Evolutionary conservation across 768 basidiomycete genomes (phyloP).

Genomic region (Termitomyces sp.): DNA sequence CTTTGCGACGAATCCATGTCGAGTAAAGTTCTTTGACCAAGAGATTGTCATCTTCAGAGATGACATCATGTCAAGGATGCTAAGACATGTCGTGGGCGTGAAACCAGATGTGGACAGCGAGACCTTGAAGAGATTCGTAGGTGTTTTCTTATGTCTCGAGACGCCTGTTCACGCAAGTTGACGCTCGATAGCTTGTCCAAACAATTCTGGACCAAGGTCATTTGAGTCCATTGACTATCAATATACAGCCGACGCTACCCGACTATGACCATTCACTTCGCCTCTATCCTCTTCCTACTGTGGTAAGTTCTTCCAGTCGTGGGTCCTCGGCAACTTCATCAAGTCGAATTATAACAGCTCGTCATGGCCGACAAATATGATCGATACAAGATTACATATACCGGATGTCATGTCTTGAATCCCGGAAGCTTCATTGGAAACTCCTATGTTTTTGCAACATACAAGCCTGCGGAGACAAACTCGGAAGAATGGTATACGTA

Average conservation of each 20-base stretch:
- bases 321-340: not conserved
- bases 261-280: conserved; percentile 92
- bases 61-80: conserved; percentile 90
- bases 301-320: conserved; percentile 46
- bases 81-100: conserved; percentile 86
- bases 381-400: conserved; percentile 93
- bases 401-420: conserved; percentile 98
- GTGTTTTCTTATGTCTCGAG: conserved; percentile 22
- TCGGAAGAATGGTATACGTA: conserved; percentile 82
- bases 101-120: conserved; percentile 77
- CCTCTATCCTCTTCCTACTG: conserved; percentile 90
- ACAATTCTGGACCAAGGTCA: conserved; percentile 94
- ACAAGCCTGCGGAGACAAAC: conserved; percentile 78
- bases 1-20: conserved; percentile 89
- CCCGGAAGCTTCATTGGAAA: conserved; percentile 89
- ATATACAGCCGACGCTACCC: conserved; percentile 82
- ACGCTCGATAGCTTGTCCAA: conserved; percentile 74
- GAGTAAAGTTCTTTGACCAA: conserved; percentile 92
- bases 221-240: conserved; percentile 80
- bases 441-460: conserved; percentile 84
- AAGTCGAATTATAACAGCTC: conserved; percentile 43
- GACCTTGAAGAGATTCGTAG: conserved; percentile 85
- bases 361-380: conserved; percentile 96
- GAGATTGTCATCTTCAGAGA: conserved; percentile 94
- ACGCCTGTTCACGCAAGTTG: not conserved